Evolutionary conservation across 805 yeast genomes (phyloP), one percentile per base, ranked within the genome.

Genomic region (Wickerhamomyces chambardii): DNA sequence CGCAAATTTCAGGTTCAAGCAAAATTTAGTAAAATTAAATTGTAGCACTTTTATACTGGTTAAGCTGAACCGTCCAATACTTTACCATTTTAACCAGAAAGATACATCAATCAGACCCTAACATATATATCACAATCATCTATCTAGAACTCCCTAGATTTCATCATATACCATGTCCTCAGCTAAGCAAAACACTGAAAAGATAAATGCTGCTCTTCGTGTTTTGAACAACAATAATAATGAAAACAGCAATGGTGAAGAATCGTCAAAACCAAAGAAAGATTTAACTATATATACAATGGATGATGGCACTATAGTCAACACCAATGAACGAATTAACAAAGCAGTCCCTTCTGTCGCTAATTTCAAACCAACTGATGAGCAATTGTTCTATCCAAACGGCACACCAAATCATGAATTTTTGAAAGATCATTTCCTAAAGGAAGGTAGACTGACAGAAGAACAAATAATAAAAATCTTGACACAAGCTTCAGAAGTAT

Each of bases 361-460:
- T 1, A 58, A 74, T 8, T 57, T 59, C 31, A 63, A 63, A 15
- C 96, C 96, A 0, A 55, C 69, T 0, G 85, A 89, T 51, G 69
- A 61, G 5, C 76, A 84, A 51, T 63, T 90, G 15, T 90, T 86
- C 47, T 54, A 55, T 29, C 56, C 61, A 4, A 66, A 68, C 36
- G 87, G 85, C 2, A 59, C 75, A 39, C 97, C 97, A 10, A 74
- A 86, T 50, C 70, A 77, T 45, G 74, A 61, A 29, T 83, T 84
- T 47, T 58, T 92, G 37, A 76, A 71, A 44, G 70, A 76, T 18
- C 96, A 86, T 59, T 82, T 89, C 45, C 62, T 68, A 44, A 64
- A 69, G 29, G 97, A 92, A 57, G 97, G 98, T 2, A 68, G 95
- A 37, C 61, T 90, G 29, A 65, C 70, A 12, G 79, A 77, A 36